These are phyloP conservation scores for Russula vinacea DNA, from an alignment of 768 basidiomycete species.

Conservation along the genomic window DNA sequence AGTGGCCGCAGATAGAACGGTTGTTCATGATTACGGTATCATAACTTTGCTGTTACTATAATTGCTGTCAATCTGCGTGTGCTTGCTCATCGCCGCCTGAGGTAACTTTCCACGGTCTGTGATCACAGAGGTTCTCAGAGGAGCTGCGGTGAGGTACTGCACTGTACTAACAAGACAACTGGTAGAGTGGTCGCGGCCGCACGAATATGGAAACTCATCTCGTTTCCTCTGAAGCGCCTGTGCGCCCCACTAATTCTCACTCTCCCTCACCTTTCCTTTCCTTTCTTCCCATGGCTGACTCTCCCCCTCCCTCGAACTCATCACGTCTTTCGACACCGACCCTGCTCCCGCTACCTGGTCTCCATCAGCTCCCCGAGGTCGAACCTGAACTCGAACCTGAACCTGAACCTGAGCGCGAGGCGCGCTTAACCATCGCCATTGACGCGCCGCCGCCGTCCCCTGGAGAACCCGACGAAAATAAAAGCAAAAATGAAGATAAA, in stretches of 20 bases:
- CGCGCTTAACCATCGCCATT: background rate
- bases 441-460: background rate
- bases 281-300: slow-evolving; percentile 7
- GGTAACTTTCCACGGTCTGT: background rate
- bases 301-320: background rate
- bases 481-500: background rate
- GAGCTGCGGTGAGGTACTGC: slow-evolving; percentile 5
- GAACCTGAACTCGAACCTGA: background rate
- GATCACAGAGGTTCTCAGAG: background rate
- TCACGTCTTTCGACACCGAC: background rate
- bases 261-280: too few relatives aligned
- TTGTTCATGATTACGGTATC: background rate
- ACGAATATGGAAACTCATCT: slow-evolving; percentile 22
- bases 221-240: background rate
- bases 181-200: background rate
- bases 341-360: background rate
- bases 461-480: background rate
- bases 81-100: too few relatives aligned
- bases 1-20: background rate
- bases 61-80: too few relatives aligned
- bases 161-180: background rate
- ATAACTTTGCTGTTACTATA: too few relatives aligned
- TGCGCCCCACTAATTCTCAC: background rate
- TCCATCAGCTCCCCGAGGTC: slow-evolving; percentile 12
- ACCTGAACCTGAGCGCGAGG: background rate